Percentiles rank a stretch among this genome's conserved stretches.
Conservation (phyloP, 1,139 yeast species). For the Petasospora rhodanensis region DNA sequence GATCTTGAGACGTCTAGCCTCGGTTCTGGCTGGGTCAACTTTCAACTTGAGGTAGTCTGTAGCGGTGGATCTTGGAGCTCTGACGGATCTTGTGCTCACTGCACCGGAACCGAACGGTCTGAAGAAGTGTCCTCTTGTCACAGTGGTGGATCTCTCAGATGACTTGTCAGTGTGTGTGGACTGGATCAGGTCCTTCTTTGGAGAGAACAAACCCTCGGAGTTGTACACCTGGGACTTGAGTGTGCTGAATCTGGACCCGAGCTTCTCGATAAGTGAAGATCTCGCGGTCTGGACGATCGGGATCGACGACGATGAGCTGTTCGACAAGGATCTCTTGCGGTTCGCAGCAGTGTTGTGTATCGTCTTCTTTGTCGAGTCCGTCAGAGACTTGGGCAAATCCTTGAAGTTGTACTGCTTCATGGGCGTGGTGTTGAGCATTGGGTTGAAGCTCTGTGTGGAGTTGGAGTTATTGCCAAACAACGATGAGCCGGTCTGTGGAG, state of each 20-base stretch:
- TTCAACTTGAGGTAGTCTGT: conserved; percentile 28
- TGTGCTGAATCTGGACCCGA: conserved; percentile 30
- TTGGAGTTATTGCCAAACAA: conserved; percentile 11
- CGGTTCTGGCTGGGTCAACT: conserved; percentile 35
- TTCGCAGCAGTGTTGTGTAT: conserved; percentile 8
- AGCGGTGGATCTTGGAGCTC: conserved; percentile 14
- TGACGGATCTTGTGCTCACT: conserved; percentile 12
- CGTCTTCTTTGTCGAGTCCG: conserved; percentile 26
- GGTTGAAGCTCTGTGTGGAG: conserved; percentile 8
- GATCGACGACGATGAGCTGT: conserved; percentile 11
- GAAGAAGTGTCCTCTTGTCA: conserved; percentile 10
- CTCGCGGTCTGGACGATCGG: conserved; percentile 17
- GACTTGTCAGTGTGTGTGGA: conserved; percentile 15
- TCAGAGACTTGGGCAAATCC: conserved; percentile 36
- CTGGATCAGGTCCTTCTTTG: conserved; percentile 24
- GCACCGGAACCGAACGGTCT: conserved; percentile 18
- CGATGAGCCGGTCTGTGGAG: conserved; percentile 15
- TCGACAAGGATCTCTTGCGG: conserved; percentile 25
- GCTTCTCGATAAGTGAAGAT: conserved; percentile 30
- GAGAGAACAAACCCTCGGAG: conserved; percentile 34
- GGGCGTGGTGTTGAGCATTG: conserved; percentile 16
- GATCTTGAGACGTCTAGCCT: conserved; percentile 33
- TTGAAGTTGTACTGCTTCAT: conserved; percentile 26
- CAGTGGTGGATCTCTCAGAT: conserved; percentile 4
- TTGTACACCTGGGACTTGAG: conserved; percentile 25